Evolutionary conservation across 345 rosid genomes (phyloP), one percentile per base, ranked within the genome.

Genomic region (Citrus maxima): DNA sequence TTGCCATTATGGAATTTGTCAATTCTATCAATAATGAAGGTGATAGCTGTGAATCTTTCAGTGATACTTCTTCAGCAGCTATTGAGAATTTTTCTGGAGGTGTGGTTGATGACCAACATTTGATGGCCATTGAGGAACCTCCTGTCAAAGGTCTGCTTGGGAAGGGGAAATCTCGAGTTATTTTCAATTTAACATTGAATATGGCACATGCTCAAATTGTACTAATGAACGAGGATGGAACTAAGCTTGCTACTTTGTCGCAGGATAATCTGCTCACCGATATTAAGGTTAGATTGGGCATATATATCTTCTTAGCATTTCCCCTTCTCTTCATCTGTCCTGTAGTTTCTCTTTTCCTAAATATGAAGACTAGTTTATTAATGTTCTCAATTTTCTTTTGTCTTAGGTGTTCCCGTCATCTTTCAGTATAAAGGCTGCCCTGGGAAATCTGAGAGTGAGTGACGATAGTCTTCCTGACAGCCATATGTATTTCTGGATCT

Each of bases 391-490:
- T 32, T 81, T 79, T 73, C 38, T 72, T 70, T 74, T 76, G 72
- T 74, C 72, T 56, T 40, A 96, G 99, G 97, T 96, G 82, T 96
- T 94, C 76, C 99, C 99, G n/a, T 90, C 90, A 82, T 96, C 99
- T 77, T 96, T 94, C 73, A 86, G 98, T 80, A 93, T 96, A 72
- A 88, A 86, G 67, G 99, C 99, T 78, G 85, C 93, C 71, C 87
- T 96, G 68, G 99, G 99, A 78, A 96, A 96, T 87, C 81, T 96
- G 81, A 90, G 91, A 81, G 93, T 96, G 84, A 96, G 99, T 86
- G 99, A 96, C 69, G 91, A 96, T 63, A 93, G 99, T 85, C 99
- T 96, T 81, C 92, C 94, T 58, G 80, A 80, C 75, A 80, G 78
- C 78, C 99, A 94, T 81, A 77, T 94, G 88, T 96, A 96, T 87